Conservation (phyloP, 2,329 filamentous ascomycete genomes). For the Sporothrix inflata region DNA sequence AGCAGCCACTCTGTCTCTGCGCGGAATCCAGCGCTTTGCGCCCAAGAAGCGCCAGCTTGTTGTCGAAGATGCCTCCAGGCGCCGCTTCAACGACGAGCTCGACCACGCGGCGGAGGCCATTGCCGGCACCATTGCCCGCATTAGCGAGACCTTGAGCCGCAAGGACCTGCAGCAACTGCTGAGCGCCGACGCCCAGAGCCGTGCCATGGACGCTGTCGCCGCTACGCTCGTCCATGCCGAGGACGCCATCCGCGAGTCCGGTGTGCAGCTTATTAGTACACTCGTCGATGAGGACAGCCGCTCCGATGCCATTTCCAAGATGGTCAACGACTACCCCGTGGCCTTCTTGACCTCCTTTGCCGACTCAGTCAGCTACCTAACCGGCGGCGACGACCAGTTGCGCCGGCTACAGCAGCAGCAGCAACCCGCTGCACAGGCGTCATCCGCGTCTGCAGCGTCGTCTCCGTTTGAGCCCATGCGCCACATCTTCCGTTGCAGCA, state of each 20-base stretch:
- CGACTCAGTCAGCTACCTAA: slow-evolving; percentile 48
- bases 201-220: slow-evolving; percentile 72
- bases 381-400: slow-evolving; percentile 35
- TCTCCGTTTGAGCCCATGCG: slow-evolving; percentile 61
- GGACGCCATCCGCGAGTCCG: slow-evolving; percentile 75
- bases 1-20: slow-evolving; percentile 68
- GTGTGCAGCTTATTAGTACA: slow-evolving; percentile 80
- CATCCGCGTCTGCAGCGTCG: slow-evolving; percentile 42
- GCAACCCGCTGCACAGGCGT: neutral
- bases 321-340: slow-evolving; percentile 51
- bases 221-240: slow-evolving; percentile 82
- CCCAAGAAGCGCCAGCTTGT: slow-evolving; percentile 52
- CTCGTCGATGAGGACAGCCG: slow-evolving; percentile 69
- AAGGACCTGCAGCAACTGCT: slow-evolving; percentile 71
- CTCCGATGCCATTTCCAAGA: slow-evolving; percentile 52
- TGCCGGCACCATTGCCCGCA: slow-evolving; percentile 72
- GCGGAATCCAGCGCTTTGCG: slow-evolving; percentile 75
- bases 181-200: slow-evolving; percentile 64
- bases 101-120: slow-evolving; percentile 60
- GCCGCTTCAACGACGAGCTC: slow-evolving; percentile 78
- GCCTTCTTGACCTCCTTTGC: slow-evolving; percentile 51
- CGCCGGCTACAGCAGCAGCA: neutral
- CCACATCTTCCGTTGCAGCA: slow-evolving; percentile 60
- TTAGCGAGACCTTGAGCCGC: slow-evolving; percentile 72
- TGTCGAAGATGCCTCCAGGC: slow-evolving; percentile 52